Conservation (phyloP, 2,329 filamentous ascomycete species). For the Scedosporium aurantiacum region DNA sequence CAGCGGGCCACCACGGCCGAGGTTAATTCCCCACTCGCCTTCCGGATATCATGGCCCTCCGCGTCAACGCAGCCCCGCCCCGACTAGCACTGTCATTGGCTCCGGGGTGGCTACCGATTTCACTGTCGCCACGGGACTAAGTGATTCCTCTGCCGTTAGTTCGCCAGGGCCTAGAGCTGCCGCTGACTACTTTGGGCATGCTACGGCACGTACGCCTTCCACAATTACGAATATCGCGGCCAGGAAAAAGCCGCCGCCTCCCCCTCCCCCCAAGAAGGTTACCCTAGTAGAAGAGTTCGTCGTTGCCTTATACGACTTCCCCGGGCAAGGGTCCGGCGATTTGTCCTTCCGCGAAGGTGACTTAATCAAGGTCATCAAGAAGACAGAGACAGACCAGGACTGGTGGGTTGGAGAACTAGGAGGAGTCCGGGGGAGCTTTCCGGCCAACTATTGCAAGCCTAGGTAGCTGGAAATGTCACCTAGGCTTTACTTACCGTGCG, state of each 20-base stretch:
- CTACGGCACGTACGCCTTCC: not conserved
- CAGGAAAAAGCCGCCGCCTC: slow-evolving; percentile 64
- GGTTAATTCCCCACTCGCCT: not conserved
- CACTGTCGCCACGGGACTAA: slow-evolving; percentile 30
- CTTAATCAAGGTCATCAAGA: slow-evolving; percentile 64
- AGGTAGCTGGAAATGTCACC: not conserved
- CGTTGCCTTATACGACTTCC: slow-evolving; percentile 65
- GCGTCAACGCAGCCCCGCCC: slow-evolving; percentile 18
- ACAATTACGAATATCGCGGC: slow-evolving; percentile 13
- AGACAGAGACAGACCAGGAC: slow-evolving; percentile 69
- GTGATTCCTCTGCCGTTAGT: slow-evolving; percentile 18
- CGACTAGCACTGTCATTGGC: slow-evolving; percentile 15
- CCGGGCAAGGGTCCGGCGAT: slow-evolving; percentile 58
- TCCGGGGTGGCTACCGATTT: slow-evolving; percentile 31
- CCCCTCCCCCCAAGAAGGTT: slow-evolving; percentile 57
- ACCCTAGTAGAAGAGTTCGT: slow-evolving; percentile 46
- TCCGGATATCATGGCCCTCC: slow-evolving; percentile 6
- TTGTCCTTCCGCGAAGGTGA: slow-evolving; percentile 68
- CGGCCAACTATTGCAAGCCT: slow-evolving; percentile 66
- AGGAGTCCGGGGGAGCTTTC: slow-evolving; percentile 61
- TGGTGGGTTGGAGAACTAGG: slow-evolving; percentile 78
- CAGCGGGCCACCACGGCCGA: not conserved
- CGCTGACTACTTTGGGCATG: slow-evolving; percentile 21
- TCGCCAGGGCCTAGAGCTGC: slow-evolving; percentile 14
- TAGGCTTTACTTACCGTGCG: not conserved